Conservation (phyloP, 2,329 filamentous ascomycete species). For the Sclerotinia spermophila region DNA sequence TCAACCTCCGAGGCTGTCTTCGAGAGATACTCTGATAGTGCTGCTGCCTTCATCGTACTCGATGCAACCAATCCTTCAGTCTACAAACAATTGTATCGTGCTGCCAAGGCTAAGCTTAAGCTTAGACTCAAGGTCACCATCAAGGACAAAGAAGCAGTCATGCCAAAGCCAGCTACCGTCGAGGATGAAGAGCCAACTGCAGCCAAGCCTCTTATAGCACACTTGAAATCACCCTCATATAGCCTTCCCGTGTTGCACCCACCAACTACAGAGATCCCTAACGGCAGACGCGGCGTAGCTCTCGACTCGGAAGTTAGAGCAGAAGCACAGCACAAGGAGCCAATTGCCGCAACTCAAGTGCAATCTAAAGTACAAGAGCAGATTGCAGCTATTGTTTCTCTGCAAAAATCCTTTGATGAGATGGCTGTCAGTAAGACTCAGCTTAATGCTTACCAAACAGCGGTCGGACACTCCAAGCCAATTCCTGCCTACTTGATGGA, state of each 20-base stretch:
- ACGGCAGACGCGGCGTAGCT: not conserved
- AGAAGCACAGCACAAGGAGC: not conserved
- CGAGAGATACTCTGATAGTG: slow-evolving; percentile 94
- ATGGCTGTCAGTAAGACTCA: not conserved
- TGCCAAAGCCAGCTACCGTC: slow-evolving; percentile 43
- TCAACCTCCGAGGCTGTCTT: slow-evolving; percentile 62
- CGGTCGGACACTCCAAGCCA: not conserved
- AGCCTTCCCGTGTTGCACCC: not conserved
- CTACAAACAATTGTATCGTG: slow-evolving; percentile 95
- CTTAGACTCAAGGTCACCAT: slow-evolving; percentile 76
- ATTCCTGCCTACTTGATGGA: not conserved
- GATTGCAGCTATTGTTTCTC: slow-evolving; percentile 27
- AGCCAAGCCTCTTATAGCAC: slow-evolving; percentile 26
- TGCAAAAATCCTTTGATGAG: slow-evolving; percentile 34
- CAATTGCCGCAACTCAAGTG: not conserved
- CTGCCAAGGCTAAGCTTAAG: slow-evolving; percentile 97
- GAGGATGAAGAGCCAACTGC: slow-evolving; percentile 45
- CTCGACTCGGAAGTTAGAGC: not conserved
- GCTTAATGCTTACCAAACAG: slow-evolving; percentile 20
- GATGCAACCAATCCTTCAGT: slow-evolving; percentile 73
- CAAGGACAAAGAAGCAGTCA: slow-evolving; percentile 37
- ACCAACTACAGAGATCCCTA: not conserved
- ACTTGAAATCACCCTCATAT: not conserved
- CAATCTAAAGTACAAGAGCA: not conserved
- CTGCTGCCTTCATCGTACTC: slow-evolving; percentile 73